A percentile compares a stretch with the other conserved stretches of the same genome.
These are phyloP conservation scores for Prunus dulcis DNA, from an alignment of 306 rosid species.

Conservation along the genomic window DNA sequence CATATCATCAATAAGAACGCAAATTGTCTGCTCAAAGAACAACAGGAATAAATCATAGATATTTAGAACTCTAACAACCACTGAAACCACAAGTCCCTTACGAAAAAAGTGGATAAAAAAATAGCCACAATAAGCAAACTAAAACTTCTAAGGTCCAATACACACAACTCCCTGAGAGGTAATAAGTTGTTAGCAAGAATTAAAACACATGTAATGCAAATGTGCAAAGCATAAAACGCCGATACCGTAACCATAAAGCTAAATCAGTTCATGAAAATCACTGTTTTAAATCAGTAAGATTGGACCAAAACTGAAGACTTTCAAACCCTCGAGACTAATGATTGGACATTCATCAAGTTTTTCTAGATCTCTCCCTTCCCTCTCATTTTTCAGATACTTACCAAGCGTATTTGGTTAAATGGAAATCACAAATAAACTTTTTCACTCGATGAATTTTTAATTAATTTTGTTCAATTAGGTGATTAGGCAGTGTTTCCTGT, in stretches of 20 bases:
- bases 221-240: neutral
- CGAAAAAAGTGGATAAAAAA: neutral
- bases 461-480: neutral
- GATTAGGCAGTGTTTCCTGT: neutral
- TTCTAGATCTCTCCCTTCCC: neutral
- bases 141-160: neutral
- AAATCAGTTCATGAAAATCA: neutral
- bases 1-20: neutral
- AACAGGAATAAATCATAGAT: neutral
- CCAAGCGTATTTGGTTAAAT: neutral
- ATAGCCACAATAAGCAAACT: neutral
- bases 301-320: neutral
- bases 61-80: neutral
- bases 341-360: neutral
- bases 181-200: neutral
- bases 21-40: neutral
- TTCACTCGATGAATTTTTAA: neutral
- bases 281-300: neutral
- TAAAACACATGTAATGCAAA: no score
- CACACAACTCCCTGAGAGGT: neutral
- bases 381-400: neutral
- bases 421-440: neutral
- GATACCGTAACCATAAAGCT: neutral
- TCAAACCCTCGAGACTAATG: neutral
- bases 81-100: neutral